Base-by-base conservation (phyloP, 2,329 filamentous ascomycete species). In the Alternaria angustiovoidea region DNA sequence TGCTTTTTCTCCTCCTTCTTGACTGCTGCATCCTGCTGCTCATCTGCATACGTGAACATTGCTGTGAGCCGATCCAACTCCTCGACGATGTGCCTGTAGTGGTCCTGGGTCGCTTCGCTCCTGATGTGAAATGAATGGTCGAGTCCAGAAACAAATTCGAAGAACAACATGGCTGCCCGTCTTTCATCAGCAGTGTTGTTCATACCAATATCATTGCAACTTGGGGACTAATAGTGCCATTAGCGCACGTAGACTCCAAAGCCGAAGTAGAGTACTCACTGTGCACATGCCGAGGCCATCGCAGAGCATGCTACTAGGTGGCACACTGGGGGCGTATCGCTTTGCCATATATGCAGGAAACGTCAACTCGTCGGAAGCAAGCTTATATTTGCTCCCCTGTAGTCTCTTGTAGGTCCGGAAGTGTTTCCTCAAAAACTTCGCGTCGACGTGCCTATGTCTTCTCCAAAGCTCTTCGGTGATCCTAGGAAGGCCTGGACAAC, bases 1-100 rank as follows among this genome's bases (percentile, higher is more conserved):
- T 53, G 26, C 51, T 34, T 53, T 14, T 53, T 44, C 14, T 34
- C 39, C 12, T 53, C 39, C 26, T 53, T 53, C 39, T 53, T 43
- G 16, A 44, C 7, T 3, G 39, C 51, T 3, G 11, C 26, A 3
- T 32, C 28, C 18, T 53, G 39, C 22, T 53, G 51, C 16, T 53
- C 38, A 7, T 53, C 51, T 1, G 39, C 38, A 9, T 53, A 53
- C 6, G 38, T 53, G 26, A 43, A 53, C 11, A 7, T 16, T 6
- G 16, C 24, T 26, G 24, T 53, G 7, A 53, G 24, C 5, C 18
- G 11, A 12, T 32, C 39, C 6, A 44, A 34, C 4, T 46, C 39
- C 4, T 30, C 51, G 2, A 32, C 7, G 1, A 54, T 44, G 1
- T 54, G 51, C 2, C 51, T 14, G 6, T 7, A 54, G 4, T 54